Evolutionary conservation across 164 flowering plant genomes (phyloP).

Genomic region (Chloranthus sessilifolius): DNA sequence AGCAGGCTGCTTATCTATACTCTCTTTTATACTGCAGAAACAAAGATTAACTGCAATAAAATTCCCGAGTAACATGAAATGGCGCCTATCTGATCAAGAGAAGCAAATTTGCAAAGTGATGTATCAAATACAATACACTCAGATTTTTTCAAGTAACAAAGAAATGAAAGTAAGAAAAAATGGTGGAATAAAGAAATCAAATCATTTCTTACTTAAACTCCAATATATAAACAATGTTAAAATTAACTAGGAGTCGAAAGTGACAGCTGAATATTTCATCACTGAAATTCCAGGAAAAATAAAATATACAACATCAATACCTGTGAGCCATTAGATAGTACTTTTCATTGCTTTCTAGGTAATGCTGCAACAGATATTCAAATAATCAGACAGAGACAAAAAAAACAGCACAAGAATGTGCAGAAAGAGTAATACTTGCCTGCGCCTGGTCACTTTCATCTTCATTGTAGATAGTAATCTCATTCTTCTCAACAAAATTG

Average conservation of each 20-base stretch:
- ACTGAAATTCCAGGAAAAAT: neutral
- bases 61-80: conserved; percentile 1
- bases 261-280: neutral
- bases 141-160: neutral
- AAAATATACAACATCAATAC: conserved; percentile 25
- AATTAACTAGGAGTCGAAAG: neutral
- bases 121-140: neutral
- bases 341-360: conserved; percentile 95
- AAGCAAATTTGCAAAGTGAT: no score
- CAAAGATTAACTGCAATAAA: conserved; percentile 5
- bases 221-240: no score
- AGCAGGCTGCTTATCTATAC: conserved; percentile 74
- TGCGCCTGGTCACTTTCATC: conserved; percentile 93
- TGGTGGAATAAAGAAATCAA: neutral
- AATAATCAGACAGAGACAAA: conserved; percentile 3
- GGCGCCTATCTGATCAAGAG: no score
- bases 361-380: conserved; percentile 64
- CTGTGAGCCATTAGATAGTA: conserved; percentile 98
- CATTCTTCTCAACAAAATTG: conserved; percentile 45
- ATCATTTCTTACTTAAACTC: no score
- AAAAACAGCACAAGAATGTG: neutral
- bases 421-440: conserved; percentile 33
- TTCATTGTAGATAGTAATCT: conserved; percentile 50
- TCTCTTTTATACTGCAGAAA: conserved; percentile 84
- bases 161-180: neutral